Base-by-base conservation (phyloP, 257 asterid species). In the Capsicum chinense region DNA sequence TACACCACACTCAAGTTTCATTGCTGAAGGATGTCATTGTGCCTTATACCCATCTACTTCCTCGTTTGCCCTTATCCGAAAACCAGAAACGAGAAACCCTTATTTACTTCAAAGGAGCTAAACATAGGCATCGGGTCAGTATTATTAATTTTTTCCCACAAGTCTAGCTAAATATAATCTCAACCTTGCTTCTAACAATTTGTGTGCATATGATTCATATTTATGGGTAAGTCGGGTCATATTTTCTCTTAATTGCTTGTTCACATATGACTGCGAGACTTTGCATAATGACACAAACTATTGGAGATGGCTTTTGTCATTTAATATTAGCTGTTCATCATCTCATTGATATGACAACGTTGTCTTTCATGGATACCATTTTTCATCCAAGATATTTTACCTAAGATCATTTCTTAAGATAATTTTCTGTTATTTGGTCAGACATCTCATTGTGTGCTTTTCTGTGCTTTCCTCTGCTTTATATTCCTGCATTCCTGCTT, bases 31-130 rank as follows among this genome's bases (percentile, higher is more conserved):
- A 95, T 88, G 96, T 95, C 47, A 93, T 95, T 1, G 95, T 94
- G 70, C 99, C 99, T 0, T 95, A 95, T 87, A 93, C 99, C 7
- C 93, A 94, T 90, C 88, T 95, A 71, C 98, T 95, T 16, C 99
- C 99, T 15, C 90, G 92, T 86, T 85, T 94, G 87, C 78, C 74
- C 80, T 83, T 94, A 64, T 90, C 93, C 12, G 85, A 92, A 85
- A 92, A 94, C 89, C 83, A 67, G 89, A 90, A 89, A 26, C 88
- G 98, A 5, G 84, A 26, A 82, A 91, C 91, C 60, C 94, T 95
- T 88, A 94, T 95, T 84, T 95, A 95, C 92, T 95, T 95, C 90
- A 95, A 94, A 91, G 98, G 98, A 88, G 98, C 98, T 82, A 95
- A 95, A 86, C 99, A 94, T 56, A 90, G 99, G 89, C 99, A 95